Evolutionary conservation across 2,329 filamentous ascomycete genomes (phyloP).

Genomic region (Zasmidium angulare): DNA sequence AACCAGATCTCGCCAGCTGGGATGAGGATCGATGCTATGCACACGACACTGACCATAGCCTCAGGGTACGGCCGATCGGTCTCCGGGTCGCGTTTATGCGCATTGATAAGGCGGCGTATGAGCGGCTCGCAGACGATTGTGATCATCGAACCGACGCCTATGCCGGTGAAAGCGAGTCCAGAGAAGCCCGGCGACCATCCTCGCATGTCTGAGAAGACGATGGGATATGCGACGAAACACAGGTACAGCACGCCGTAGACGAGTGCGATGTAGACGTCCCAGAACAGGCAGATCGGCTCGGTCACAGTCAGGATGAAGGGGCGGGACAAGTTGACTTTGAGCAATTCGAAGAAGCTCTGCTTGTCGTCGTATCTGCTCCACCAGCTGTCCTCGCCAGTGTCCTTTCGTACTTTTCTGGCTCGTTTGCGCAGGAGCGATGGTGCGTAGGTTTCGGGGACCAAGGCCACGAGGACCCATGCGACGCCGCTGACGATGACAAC

Average conservation of each 20-base stretch:
- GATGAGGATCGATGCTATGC: conserved; percentile 70
- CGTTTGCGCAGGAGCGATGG: conserved; percentile 68
- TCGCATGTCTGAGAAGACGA: conserved; percentile 72
- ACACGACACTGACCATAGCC: conserved; percentile 77
- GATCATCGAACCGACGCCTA: conserved; percentile 57
- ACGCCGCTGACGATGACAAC: conserved; percentile 69
- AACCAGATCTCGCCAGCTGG: conserved; percentile 83
- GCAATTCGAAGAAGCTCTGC: conserved; percentile 61
- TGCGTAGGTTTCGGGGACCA: conserved; percentile 73
- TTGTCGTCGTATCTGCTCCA: conserved; percentile 80
- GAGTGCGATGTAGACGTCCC: conserved; percentile 69
- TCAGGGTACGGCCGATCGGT: conserved; percentile 76
- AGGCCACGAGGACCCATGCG: conserved; percentile 58
- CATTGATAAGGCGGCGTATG: conserved; percentile 74
- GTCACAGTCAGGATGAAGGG: conserved; percentile 75
- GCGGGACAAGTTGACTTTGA: conserved; percentile 73
- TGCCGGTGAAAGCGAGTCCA: conserved; percentile 76
- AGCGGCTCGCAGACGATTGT: conserved; percentile 62
- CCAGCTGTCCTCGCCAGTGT: conserved; percentile 69
- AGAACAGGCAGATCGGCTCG: conserved; percentile 84
- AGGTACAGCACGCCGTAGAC: conserved; percentile 86
- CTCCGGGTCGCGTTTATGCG: conserved; percentile 69
- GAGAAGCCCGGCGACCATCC: conserved; percentile 74
- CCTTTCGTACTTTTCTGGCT: conserved; percentile 63
- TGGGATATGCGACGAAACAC: conserved; percentile 86